Percentiles rank a stretch among this genome's conserved stretches.
Evolutionary conservation across 2,329 filamentous ascomycete genomes (phyloP).

Genomic region (Neonectria magnoliae): DNA sequence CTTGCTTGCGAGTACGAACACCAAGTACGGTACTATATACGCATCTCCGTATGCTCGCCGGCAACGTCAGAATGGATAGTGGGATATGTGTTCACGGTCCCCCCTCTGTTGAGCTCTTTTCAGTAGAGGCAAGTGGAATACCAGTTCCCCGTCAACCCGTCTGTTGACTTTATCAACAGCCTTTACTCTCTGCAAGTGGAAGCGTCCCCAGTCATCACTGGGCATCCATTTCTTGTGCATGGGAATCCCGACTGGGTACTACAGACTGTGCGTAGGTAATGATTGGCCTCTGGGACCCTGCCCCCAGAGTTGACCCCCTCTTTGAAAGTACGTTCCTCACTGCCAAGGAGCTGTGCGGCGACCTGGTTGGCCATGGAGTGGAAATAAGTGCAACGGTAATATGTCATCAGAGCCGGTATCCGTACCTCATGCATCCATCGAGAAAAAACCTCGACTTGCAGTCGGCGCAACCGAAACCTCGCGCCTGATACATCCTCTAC

Average conservation of each 20-base stretch:
- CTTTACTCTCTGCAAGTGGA: slow-evolving; percentile 13
- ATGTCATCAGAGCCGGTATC: slow-evolving; percentile 6
- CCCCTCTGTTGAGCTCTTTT: not conserved
- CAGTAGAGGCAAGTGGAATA: not conserved
- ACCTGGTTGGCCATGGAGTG: slow-evolving; percentile 11
- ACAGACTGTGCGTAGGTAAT: slow-evolving; percentile 19
- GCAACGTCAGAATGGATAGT: not conserved
- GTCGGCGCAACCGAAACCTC: slow-evolving; percentile 15
- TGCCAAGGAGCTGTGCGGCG: slow-evolving; percentile 18
- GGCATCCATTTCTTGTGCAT: slow-evolving; percentile 16
- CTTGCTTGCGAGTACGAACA: not conserved
- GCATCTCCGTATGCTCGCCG: not conserved
- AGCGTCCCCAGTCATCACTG: slow-evolving; percentile 20
- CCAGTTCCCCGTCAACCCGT: not conserved
- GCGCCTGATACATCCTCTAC: slow-evolving; percentile 1
- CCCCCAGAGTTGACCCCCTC: slow-evolving; percentile 21
- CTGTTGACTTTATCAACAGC: not conserved
- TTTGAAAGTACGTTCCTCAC: slow-evolving; percentile 17
- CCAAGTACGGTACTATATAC: too few relatives aligned
- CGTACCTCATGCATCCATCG: slow-evolving; percentile 5
- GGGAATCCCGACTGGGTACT: slow-evolving; percentile 20
- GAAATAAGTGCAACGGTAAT: not conserved
- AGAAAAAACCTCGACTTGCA: slow-evolving; percentile 4
- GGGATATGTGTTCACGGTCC: not conserved
- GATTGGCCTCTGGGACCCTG: slow-evolving; percentile 9